Conservation (phyloP, 1,284 basidiomycete species). For the Pyrrhoderma lamaoense region DNA sequence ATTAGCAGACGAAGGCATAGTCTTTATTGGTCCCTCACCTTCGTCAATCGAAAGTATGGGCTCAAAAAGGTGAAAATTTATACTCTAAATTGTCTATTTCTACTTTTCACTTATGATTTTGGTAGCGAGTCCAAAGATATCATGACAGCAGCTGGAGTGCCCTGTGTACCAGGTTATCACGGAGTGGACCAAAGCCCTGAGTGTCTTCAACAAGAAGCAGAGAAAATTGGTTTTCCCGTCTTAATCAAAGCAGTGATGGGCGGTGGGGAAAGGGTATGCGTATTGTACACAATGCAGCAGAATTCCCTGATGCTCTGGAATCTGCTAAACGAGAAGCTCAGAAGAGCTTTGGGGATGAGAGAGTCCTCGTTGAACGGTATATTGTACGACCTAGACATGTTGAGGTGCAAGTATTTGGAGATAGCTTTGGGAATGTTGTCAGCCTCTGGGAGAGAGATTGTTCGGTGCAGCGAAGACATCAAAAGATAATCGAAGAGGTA, state of each 20-base stretch:
- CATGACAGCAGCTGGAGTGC: constrained; percentile 88
- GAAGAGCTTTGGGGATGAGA: constrained; percentile 83
- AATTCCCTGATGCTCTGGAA: constrained; percentile 72
- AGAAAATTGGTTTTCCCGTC: constrained; percentile 85
- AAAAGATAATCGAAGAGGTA: constrained; percentile 92
- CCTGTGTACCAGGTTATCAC: constrained; percentile 91
- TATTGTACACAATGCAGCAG: constrained; percentile 57
- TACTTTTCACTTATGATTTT: constrained; percentile 8
- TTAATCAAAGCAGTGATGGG: constrained; percentile 95
- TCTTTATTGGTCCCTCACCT: constrained; percentile 93
- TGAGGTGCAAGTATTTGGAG: constrained; percentile 88
- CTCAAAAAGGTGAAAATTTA: constrained; percentile 62
- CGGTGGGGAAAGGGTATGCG: constrained; percentile 98
- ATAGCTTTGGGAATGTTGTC: constrained; percentile 67
- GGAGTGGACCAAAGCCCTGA: constrained; percentile 64
- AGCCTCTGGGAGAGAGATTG: constrained; percentile 93
- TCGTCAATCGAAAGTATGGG: constrained; percentile 93
- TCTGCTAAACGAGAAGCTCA: constrained; percentile 83
- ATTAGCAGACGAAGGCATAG: constrained; percentile 82
- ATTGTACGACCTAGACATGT: constrained; percentile 80
- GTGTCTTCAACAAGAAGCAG: constrained; percentile 57
- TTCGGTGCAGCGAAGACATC: constrained; percentile 88
- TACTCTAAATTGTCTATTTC: neutral
- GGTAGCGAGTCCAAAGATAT: constrained; percentile 80
- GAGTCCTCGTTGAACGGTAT: constrained; percentile 83